Evolutionary conservation across 1,284 basidiomycete genomes (phyloP).

Genomic region (Wallemia hederae): DNA sequence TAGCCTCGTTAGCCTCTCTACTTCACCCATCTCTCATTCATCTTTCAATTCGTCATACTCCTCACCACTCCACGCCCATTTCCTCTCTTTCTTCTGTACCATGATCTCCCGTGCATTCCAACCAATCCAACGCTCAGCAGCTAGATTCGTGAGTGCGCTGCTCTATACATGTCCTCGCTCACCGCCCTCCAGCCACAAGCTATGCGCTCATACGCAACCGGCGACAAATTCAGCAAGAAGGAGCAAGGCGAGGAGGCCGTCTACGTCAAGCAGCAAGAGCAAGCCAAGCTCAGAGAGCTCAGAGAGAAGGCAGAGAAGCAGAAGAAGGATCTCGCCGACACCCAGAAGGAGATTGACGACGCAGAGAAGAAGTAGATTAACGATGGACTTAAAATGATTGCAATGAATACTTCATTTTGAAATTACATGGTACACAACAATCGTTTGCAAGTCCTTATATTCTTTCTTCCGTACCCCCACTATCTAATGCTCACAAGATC

Average conservation of each 20-base stretch:
- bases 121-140: neutral
- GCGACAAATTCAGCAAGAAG: neutral
- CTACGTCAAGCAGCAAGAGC: neutral
- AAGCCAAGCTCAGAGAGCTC: neutral
- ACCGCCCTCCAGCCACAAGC: neutral
- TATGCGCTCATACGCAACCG: neutral
- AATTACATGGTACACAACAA: too few species aligned
- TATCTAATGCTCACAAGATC: neutral
- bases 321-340: neutral
- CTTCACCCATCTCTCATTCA: neutral
- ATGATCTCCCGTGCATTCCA: neutral
- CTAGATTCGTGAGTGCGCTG: too few species aligned
- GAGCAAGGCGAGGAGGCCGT: neutral
- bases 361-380: neutral
- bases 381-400: neutral
- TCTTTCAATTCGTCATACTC: neutral
- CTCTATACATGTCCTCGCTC: too few species aligned
- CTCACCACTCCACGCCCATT: neutral
- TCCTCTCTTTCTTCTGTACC: neutral
- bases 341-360: neutral
- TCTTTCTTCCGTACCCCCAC: neutral
- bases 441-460: too few species aligned
- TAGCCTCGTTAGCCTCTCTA: neutral
- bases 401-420: too few species aligned
- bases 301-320: neutral